Conservation (phyloP, 148 eudicot species). For the Camellia lanceoleosa region DNA sequence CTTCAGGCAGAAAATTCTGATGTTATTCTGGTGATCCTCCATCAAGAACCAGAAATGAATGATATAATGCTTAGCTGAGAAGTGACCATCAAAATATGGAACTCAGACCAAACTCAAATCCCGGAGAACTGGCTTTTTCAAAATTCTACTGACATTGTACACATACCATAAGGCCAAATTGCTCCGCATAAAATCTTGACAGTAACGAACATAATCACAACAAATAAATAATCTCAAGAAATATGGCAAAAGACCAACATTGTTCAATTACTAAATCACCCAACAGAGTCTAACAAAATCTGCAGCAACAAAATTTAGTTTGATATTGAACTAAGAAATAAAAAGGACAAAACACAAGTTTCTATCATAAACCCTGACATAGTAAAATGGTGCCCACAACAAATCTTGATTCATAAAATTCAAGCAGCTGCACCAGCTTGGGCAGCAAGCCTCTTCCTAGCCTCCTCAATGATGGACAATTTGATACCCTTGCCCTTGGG, state of each 20-base stretch:
- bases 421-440: conserved; percentile 24
- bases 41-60: background rate
- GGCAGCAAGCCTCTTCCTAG: conserved; percentile 44
- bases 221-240: background rate
- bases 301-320: conserved; percentile 15
- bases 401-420: conserved; percentile 5
- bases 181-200: background rate
- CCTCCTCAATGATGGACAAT: conserved; percentile 52
- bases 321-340: conserved; percentile 8
- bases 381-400: background rate
- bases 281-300: background rate
- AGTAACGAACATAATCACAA: background rate
- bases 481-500: conserved; percentile 58
- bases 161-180: background rate
- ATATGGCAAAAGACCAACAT: background rate
- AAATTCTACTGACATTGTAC: background rate
- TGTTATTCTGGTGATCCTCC: background rate
- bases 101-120: background rate
- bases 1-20: background rate
- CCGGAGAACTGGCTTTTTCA: background rate
- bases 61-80: too few species aligned
- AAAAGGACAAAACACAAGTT: conserved; percentile 13
- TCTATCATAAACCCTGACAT: background rate
- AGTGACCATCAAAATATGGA: too few species aligned
- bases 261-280: background rate